Conservation (phyloP, 2,329 filamentous ascomycete species). For the Sporothrix inflata region DNA sequence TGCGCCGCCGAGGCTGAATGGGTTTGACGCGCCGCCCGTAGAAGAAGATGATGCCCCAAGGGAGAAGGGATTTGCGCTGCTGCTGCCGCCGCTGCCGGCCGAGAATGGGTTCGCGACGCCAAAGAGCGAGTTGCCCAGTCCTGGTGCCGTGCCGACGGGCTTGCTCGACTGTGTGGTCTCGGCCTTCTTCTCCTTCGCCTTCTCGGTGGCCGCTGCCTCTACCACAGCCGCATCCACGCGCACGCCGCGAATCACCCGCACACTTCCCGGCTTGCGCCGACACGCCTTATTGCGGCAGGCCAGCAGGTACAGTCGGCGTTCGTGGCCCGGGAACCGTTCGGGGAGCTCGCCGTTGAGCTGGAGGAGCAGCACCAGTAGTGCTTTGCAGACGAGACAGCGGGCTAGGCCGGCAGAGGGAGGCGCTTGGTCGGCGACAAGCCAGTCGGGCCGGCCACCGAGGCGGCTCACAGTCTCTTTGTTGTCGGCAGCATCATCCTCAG, state of each 20-base stretch:
- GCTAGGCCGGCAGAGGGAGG: slow-evolving; percentile 76
- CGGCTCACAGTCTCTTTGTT: slow-evolving; percentile 77
- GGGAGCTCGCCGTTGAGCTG: slow-evolving; percentile 91
- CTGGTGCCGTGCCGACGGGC: slow-evolving; percentile 41
- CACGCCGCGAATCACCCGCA: slow-evolving; percentile 74
- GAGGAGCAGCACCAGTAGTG: slow-evolving; percentile 79
- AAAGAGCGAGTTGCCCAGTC: slow-evolving; percentile 70
- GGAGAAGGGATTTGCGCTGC: slow-evolving; percentile 40
- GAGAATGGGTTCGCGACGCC: slow-evolving; percentile 57
- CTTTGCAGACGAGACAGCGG: slow-evolving; percentile 85
- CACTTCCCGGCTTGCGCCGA: slow-evolving; percentile 78
- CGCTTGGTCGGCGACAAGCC: slow-evolving; percentile 72
- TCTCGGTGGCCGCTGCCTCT: slow-evolving; percentile 33
- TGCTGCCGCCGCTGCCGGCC: slow-evolving; percentile 40
- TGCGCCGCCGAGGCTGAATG: slow-evolving; percentile 34
- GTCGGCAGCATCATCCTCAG: not conserved
- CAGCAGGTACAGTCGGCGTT: slow-evolving; percentile 86
- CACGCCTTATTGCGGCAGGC: slow-evolving; percentile 78
- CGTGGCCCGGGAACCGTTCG: slow-evolving; percentile 81
- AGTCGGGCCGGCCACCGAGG: slow-evolving; percentile 82
- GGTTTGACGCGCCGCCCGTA: slow-evolving; percentile 29
- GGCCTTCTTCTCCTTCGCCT: slow-evolving; percentile 42
- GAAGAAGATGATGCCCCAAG: slow-evolving; percentile 32
- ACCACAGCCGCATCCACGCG: slow-evolving; percentile 48
- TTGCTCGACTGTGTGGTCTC: slow-evolving; percentile 39